Base-by-base conservation (phyloP, 23 red algal genomes). In the Chondrus crispus region DNA sequence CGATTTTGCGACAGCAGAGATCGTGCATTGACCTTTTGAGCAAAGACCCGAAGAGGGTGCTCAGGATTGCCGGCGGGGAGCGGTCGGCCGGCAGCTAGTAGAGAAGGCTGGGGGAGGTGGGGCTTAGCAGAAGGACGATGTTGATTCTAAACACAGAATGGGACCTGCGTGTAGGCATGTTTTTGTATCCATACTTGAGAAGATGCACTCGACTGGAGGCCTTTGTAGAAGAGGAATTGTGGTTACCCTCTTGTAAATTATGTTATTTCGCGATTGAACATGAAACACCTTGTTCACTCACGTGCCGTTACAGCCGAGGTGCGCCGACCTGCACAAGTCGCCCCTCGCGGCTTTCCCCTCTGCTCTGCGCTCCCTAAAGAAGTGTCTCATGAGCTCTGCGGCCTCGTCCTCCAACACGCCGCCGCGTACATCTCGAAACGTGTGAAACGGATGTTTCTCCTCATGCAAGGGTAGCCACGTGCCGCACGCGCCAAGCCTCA, bases 401-500 rank as follows among this genome's bases (percentile, higher is more conserved):
- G 84, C 79, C 49, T 88, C 80, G 2, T 51, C 33, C 35, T 39
- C 88, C 38, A 87, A 45, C 45, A 93, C 88, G 48, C 95, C 95
- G 16, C 81, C 88, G 16, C 14, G n/a, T 14, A 96, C 84, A 20
- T 71, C 24, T 10, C 70, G 60, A 46, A 96, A 51, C 12, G 43
- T 50, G 46, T 92, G 88, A 64, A 93, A 93, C 1, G 95, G 95
- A 48, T 96, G 95, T 14, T 81, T 52, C 45, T 62, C 53, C 46
- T 74, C 69, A 32, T 41, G 4, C 57, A 96, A 35, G 36, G 82
- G 72, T 22, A 99, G 58, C 94, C 94, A 99, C 64, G 88, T 94
- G 22, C 87, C 87, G 14, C 88, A 88, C 33, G 94, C 97, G 37
- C 97, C 97, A 37, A 99, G 87, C n/a, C 97, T 89, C 46, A 92